These are phyloP conservation scores for Colletotrichum somersetense DNA, from an alignment of 2,329 filamentous ascomycete genomes.

Conservation along the genomic window DNA sequence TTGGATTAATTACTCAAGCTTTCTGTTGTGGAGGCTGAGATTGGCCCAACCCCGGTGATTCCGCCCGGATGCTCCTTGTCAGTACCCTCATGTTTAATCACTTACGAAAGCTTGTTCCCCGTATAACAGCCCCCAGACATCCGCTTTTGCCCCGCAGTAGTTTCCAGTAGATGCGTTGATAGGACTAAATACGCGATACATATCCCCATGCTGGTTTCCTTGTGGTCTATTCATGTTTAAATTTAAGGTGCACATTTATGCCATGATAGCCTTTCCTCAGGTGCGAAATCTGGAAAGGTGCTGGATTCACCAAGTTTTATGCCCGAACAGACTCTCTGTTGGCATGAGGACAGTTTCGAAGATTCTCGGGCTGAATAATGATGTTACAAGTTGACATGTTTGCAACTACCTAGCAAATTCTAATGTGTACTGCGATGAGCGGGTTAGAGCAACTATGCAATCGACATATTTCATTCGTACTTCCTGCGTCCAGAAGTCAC, in stretches of 20 bases:
- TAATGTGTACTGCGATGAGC: not conserved
- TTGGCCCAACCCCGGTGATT: not conserved
- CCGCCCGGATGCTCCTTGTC: not conserved
- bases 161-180: not conserved
- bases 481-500: too few species aligned
- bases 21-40: not conserved
- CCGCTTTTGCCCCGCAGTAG: not conserved
- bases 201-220: too few species aligned
- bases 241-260: not conserved
- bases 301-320: not conserved
- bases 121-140: too few species aligned
- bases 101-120: constrained; percentile 5
- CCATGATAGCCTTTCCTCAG: not conserved
- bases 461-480: too few species aligned
- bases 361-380: too few species aligned
- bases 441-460: too few species aligned
- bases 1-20: not conserved
- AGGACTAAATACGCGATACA: not conserved
- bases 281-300: not conserved
- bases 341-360: not conserved
- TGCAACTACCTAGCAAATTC: not conserved
- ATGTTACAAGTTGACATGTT: not conserved
- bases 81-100: not conserved
- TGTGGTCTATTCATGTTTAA: not conserved
- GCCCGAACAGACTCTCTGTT: not conserved